phyloP scores from a whole-genome alignment of 805 yeast genomes.

The Candida orba region DNA sequence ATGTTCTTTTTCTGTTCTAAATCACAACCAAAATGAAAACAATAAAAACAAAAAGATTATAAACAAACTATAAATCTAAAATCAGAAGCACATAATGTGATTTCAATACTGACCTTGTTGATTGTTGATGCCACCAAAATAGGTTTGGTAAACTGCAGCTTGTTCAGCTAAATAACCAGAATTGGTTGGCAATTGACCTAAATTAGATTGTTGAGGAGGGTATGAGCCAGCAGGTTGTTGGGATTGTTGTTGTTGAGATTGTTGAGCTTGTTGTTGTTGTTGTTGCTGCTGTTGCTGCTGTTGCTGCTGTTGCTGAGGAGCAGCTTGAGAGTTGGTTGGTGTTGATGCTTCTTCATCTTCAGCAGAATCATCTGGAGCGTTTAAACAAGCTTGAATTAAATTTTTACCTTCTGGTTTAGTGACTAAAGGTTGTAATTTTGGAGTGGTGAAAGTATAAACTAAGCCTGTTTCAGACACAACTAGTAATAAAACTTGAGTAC shows the following conservation, averaged over 20 bases:
- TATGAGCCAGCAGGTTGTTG: slow-evolving; percentile 21
- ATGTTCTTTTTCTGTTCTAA: not conserved
- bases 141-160: slow-evolving; percentile 55
- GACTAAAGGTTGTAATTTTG: slow-evolving; percentile 94
- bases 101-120: slow-evolving; percentile 47
- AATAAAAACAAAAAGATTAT: not conserved
- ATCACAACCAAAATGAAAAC: not conserved
- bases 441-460: slow-evolving; percentile 98
- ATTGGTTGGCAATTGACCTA: slow-evolving; percentile 36
- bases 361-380: slow-evolving; percentile 81
- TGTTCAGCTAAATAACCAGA: slow-evolving; percentile 44
- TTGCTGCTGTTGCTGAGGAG: slow-evolving; percentile 18
- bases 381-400: slow-evolving; percentile 91
- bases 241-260: slow-evolving; percentile 12
- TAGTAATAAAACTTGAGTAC: slow-evolving; percentile 89
- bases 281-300: slow-evolving; percentile 15
- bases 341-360: slow-evolving; percentile 33
- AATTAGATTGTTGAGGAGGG: slow-evolving; percentile 36
- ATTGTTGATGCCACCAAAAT: slow-evolving; percentile 49
- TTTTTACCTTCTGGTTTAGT: slow-evolving; percentile 97
- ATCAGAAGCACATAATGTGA: not conserved
- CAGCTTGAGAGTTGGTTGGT: slow-evolving; percentile 28
- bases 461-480: slow-evolving; percentile 98
- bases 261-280: slow-evolving; percentile 19
- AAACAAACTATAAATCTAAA: not conserved